Evolutionary conservation across 2,329 filamentous ascomycete genomes (phyloP), one percentile per base, ranked within the genome.

Genomic region (Coniochaeta sp.): DNA sequence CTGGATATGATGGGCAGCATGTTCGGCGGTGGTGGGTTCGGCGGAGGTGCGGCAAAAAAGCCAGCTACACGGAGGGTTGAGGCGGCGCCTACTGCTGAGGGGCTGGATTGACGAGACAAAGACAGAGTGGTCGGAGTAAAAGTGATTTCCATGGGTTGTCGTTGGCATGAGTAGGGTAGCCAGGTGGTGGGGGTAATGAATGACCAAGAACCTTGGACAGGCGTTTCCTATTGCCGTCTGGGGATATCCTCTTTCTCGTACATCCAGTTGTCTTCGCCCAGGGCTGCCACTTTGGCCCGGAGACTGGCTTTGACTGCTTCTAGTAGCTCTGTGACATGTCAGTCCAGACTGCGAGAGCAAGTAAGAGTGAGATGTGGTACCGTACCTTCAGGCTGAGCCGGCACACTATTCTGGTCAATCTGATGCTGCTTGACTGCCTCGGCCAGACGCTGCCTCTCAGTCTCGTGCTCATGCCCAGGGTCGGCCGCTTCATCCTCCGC

Each of bases 1-100:
- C 83, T 97, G 70, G 94, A 99, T 66, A 97, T 99, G 91, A 95
- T 99, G 88, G 91, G 91, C 47, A 91, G 84, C 56, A 82, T 99
- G 77, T 88, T 99, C 63, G 91, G 91, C 48, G 90, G 90, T 18
- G 86, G 83, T 6, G 80, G 77, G 20, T 75, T 68, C 20, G 59
- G 65, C 24, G 76, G 64, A 30, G 63, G 59, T n/a, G 60, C 63
- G 47, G 58, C 63, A 38, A 70, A 67, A 54, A 72, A 70, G 52
- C 71, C 71, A n/a, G 68, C 70, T n/a, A 59, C 72, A 30, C 71
- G 72, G 53, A 63, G 69, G 55, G 60, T 75, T 30, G 71, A 77
- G 59, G 66, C 71, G 60, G 67, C 73, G 58, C 80, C 82, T 20
- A 68, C 75, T 49, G 74, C 80, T 4, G 81, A 84, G 60, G 81